These are phyloP conservation scores for Agrocybe chaxingu DNA, from an alignment of 768 basidiomycete species.

Conservation along the genomic window DNA sequence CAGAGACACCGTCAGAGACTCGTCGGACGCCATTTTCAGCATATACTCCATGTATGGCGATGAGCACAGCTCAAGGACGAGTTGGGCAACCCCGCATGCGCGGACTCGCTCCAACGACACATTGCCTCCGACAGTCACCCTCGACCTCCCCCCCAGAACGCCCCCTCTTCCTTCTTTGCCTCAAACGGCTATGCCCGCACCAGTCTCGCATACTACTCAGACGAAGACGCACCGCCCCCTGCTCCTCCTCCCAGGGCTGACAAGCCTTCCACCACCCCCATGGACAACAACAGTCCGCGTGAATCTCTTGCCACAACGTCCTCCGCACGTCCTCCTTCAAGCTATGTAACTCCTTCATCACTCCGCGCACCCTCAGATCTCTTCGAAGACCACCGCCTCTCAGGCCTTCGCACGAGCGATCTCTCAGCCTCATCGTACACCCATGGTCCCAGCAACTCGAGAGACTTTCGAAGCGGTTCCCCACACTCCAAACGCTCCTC, in stretches of 20 bases:
- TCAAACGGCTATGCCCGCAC: constrained; percentile 23
- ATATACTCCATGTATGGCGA: constrained; percentile 89
- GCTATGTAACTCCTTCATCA: constrained; percentile 28
- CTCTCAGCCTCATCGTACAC: constrained; percentile 29
- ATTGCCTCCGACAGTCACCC: constrained; percentile 25
- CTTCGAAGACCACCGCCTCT: constrained; percentile 29
- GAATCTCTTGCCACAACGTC: constrained; percentile 22
- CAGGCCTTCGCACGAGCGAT: constrained; percentile 28
- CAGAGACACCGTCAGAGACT: constrained; percentile 29
- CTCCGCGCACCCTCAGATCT: constrained; percentile 27
- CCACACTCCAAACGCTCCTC: constrained; percentile 31
- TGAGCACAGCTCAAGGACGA: constrained; percentile 37
- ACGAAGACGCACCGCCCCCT: constrained; percentile 17
- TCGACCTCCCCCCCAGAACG: constrained; percentile 28
- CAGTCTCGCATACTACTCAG: constrained; percentile 28
- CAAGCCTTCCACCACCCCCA: constrained; percentile 9
- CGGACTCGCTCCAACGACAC: constrained; percentile 20
- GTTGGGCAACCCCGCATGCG: constrained; percentile 35
- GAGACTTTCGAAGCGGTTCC: constrained; percentile 23
- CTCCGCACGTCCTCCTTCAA: constrained; percentile 27
- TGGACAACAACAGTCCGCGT: constrained; percentile 18
- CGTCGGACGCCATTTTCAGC: constrained; percentile 74
- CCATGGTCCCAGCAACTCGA: constrained; percentile 21
- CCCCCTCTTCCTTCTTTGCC: constrained; percentile 22
- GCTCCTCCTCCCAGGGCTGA: constrained; percentile 11